These are phyloP conservation scores for Phytophthora sansomeana DNA, from an alignment of 352 stramenopile species.

Conservation along the genomic window DNA sequence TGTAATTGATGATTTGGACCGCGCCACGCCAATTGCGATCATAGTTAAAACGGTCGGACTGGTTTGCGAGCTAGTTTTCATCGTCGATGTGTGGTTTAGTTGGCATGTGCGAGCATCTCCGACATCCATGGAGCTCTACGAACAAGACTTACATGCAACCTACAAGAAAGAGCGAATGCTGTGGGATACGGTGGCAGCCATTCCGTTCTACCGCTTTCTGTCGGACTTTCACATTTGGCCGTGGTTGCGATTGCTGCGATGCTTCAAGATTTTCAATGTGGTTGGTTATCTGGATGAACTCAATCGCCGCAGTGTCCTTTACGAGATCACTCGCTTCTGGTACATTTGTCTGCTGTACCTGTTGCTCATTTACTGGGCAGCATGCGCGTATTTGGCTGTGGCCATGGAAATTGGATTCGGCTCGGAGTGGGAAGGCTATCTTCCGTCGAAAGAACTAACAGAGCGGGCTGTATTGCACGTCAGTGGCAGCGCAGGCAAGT, in stretches of 20 bases:
- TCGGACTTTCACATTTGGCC: slow-evolving; percentile 35
- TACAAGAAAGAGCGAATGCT: slow-evolving; percentile 54
- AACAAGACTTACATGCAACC: slow-evolving; percentile 38
- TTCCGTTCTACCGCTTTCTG: slow-evolving; percentile 56
- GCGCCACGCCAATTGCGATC: slow-evolving; percentile 21
- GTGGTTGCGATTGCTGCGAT: slow-evolving; percentile 51
- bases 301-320: slow-evolving; percentile 61
- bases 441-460: slow-evolving; percentile 46
- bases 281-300: slow-evolving; percentile 63
- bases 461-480: no score
- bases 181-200: slow-evolving; percentile 47
- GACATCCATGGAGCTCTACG: slow-evolving; percentile 60
- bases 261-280: slow-evolving; percentile 62
- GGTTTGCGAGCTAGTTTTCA: slow-evolving; percentile 52
- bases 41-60: slow-evolving; percentile 34
- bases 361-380: slow-evolving; percentile 71
- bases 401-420: slow-evolving; percentile 50
- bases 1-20: slow-evolving; percentile 42
- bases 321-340: slow-evolving; percentile 62
- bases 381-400: slow-evolving; percentile 58
- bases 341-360: slow-evolving; percentile 66
- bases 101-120: slow-evolving; percentile 39
- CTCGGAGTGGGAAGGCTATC: slow-evolving; percentile 59
- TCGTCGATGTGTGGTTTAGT: slow-evolving; percentile 56
- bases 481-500: no score